A percentile compares a stretch with the other conserved stretches of the same genome.
Conservation (phyloP, 495 filamentous ascomycete genomes). For the Daldinia decipiens region DNA sequence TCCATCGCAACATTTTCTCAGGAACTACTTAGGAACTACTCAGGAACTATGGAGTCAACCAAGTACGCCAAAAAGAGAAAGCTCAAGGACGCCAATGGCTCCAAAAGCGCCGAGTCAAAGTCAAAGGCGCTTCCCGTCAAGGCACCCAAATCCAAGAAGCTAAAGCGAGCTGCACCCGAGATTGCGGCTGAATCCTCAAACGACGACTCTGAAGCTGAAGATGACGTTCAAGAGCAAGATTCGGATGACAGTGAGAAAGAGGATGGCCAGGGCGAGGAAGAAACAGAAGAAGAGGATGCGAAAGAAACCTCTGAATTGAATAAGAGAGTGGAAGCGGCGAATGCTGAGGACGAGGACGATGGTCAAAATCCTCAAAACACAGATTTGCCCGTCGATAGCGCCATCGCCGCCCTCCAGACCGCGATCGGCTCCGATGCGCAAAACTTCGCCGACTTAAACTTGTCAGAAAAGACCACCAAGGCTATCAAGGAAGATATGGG, state of each 20-base stretch:
- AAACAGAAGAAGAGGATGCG: conserved; percentile 31
- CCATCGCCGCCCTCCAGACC: conserved; percentile 43
- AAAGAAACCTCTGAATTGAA: conserved; percentile 40
- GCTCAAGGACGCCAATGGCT: conserved; percentile 51
- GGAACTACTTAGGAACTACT: too few relatives aligned
- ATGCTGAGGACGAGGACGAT: conserved; percentile 43
- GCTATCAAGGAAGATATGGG: conserved; percentile 86
- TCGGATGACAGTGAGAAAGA: conserved; percentile 41
- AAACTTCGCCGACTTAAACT: conserved; percentile 80
- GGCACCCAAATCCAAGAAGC: conserved; percentile 46
- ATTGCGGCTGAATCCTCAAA: conserved; percentile 29
- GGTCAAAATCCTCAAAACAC: conserved; percentile 37
- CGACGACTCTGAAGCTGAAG: conserved; percentile 37
- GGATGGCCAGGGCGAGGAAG: conserved; percentile 29
- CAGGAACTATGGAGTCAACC: conserved; percentile 51
- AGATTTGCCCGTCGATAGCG: conserved; percentile 31
- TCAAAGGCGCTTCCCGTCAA: conserved; percentile 24
- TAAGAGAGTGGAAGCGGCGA: conserved; percentile 40
- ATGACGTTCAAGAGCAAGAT: conserved; percentile 45
- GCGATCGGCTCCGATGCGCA: conserved; percentile 50
- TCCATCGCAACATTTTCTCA: conserved; percentile 6
- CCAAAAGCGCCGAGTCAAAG: conserved; percentile 42
- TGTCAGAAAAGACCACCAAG: conserved; percentile 87
- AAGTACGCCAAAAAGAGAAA: conserved; percentile 61
- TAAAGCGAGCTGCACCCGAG: conserved; percentile 45